phyloP scores from a whole-genome alignment of 176 grass and related monocot genomes.

The Triticum aestivum region IWGSC_CS_RefSeq_v2.1 NC_057794.1:352298177-352298676 shows the following conservation, averaged over 20 bases:
- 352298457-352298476: not conserved
- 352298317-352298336: not conserved
- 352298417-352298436: conserved; percentile 14
- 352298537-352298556: not conserved
- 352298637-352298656: not conserved
- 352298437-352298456: not conserved
- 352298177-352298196: conserved; percentile 46
- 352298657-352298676: not conserved
- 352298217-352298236: conserved; percentile 19
- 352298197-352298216: conserved; percentile 6
- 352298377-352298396: conserved; percentile 10
- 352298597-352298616: not conserved
- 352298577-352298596: not conserved
- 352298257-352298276: conserved; percentile 6
- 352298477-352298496: not conserved
- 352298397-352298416: not conserved
- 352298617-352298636: conserved; percentile 7
- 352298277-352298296: conserved; percentile 13
- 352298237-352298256: not conserved
- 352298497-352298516: conserved; percentile 2
- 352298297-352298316: conserved; percentile 14
- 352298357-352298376: not conserved
- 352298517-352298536: conserved; percentile 11
- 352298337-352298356: conserved; percentile 9
- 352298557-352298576: not conserved